A percentile compares a stretch with the other conserved stretches of the same genome.
These are phyloP conservation scores for Sanghuangporus weigelae DNA, from an alignment of 1,284 basidiomycete genomes.

Conservation along the genomic window DNA sequence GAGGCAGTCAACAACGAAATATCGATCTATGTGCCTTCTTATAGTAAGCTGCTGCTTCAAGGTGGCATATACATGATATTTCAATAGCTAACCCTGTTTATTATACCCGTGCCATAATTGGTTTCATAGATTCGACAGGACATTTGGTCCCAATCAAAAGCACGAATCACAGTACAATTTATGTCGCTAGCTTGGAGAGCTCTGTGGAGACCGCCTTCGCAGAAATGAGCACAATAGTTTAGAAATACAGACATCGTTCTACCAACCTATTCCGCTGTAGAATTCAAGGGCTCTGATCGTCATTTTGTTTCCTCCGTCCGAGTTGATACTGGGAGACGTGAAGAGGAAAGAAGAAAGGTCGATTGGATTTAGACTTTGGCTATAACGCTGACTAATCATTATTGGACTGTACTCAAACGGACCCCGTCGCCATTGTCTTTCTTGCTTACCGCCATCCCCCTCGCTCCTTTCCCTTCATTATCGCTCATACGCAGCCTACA, in stretches of 20 bases:
- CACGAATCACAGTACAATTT: slow-evolving; percentile 43
- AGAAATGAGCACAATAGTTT: slow-evolving; percentile 1
- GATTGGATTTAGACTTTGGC: neutral
- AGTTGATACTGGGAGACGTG: neutral
- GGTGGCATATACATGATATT: neutral
- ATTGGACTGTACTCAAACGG: neutral
- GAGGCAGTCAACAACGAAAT: slow-evolving; percentile 50
- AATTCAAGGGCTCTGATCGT: slow-evolving; percentile 58
- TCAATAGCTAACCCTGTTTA: slow-evolving; percentile 40
- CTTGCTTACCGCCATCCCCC: neutral
- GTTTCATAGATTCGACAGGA: slow-evolving; percentile 61
- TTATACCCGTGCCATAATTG: slow-evolving; percentile 44
- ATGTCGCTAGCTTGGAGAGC: slow-evolving; percentile 52
- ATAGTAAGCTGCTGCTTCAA: neutral
- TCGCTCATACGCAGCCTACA: neutral
- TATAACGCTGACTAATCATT: neutral
- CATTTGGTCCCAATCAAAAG: slow-evolving; percentile 74
- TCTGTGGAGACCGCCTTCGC: slow-evolving; percentile 61
- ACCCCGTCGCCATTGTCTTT: neutral
- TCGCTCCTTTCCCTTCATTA: neutral
- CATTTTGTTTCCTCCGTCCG: neutral
- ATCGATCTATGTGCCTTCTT: slow-evolving; percentile 42
- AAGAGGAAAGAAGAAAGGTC: neutral
- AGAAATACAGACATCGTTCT: neutral
- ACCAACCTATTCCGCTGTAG: slow-evolving; percentile 66